These are phyloP conservation scores for Lactarius akahatsu DNA, from an alignment of 768 basidiomycete genomes.

Conservation along the genomic window DNA sequence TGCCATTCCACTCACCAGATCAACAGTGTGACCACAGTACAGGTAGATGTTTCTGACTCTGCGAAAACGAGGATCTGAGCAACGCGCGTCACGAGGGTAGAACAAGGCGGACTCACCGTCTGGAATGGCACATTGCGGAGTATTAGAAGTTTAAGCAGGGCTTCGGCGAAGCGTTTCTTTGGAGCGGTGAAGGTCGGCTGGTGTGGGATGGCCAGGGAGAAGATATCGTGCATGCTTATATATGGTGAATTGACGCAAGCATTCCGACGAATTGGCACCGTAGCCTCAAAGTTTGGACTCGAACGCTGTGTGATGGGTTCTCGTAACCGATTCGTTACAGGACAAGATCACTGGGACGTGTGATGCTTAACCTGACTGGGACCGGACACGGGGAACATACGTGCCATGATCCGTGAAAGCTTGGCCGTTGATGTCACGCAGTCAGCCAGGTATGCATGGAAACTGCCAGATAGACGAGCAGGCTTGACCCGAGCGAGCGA, in stretches of 20 bases:
- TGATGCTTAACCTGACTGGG: constrained; percentile 28
- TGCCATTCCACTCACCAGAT: constrained; percentile 15
- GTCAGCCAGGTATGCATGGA: constrained; percentile 24
- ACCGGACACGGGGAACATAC: constrained; percentile 25
- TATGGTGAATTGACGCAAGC: constrained; percentile 14
- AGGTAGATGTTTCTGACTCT: constrained; percentile 26
- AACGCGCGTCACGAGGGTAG: too few relatives aligned
- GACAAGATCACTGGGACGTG: constrained; percentile 26
- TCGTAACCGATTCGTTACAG: constrained; percentile 29
- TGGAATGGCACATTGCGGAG: constrained; percentile 26
- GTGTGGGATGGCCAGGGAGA: constrained; percentile 16
- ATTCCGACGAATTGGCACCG: constrained; percentile 22
- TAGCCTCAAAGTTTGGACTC: constrained; percentile 22
- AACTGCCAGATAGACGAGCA: constrained; percentile 28
- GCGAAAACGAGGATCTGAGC: background rate
- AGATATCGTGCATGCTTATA: constrained; percentile 21
- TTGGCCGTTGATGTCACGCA: constrained; percentile 19
- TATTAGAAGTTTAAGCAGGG: constrained; percentile 5
- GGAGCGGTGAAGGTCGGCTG: constrained; percentile 5
- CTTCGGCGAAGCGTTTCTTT: constrained; percentile 5
- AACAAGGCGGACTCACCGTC: constrained; percentile 16
- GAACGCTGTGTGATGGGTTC: constrained; percentile 24
- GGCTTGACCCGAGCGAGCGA: constrained; percentile 19
- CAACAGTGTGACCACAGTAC: constrained; percentile 22
- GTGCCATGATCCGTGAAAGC: constrained; percentile 26